These are phyloP conservation scores for Colletotrichum lentis DNA, from an alignment of 2,329 filamentous ascomycete species.

Conservation along the genomic window DNA sequence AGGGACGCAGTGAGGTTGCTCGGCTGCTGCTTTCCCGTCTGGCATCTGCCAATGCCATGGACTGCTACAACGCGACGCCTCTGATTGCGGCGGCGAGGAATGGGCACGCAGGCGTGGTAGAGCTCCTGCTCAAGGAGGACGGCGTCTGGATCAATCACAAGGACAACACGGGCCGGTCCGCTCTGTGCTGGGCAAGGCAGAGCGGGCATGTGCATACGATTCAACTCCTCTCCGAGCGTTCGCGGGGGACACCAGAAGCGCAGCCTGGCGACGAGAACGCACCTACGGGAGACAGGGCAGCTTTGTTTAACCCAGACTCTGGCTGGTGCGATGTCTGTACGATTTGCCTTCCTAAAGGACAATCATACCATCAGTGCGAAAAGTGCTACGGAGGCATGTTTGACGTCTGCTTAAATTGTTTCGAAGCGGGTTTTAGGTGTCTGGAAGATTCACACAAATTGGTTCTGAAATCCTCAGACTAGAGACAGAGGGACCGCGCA, in stretches of 20 bases:
- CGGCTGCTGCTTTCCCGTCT: neutral
- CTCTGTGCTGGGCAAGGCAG: neutral
- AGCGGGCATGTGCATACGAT: too few relatives aligned
- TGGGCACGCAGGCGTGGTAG: neutral
- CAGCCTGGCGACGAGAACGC: neutral
- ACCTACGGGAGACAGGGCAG: rapidly evolving
- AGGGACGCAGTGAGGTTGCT: neutral
- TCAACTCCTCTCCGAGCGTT: neutral
- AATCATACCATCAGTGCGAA: neutral
- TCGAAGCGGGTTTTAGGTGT: neutral
- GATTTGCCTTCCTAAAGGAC: neutral
- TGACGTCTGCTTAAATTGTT: neutral
- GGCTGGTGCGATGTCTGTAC: neutral
- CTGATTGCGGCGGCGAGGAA: slow-evolving; percentile 10
- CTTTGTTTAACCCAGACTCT: neutral
- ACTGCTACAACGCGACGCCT: neutral
- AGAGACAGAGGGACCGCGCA: too few relatives aligned
- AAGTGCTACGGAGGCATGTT: neutral
- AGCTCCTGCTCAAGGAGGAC: neutral
- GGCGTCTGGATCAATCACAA: neutral
- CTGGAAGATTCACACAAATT: neutral
- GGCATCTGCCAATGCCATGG: neutral
- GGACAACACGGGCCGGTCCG: neutral
- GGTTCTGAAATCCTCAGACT: neutral
- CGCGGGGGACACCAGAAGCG: neutral